These are phyloP conservation scores for Gremmenia infestans DNA, from an alignment of 2,329 filamentous ascomycete species.

Conservation along the genomic window DNA sequence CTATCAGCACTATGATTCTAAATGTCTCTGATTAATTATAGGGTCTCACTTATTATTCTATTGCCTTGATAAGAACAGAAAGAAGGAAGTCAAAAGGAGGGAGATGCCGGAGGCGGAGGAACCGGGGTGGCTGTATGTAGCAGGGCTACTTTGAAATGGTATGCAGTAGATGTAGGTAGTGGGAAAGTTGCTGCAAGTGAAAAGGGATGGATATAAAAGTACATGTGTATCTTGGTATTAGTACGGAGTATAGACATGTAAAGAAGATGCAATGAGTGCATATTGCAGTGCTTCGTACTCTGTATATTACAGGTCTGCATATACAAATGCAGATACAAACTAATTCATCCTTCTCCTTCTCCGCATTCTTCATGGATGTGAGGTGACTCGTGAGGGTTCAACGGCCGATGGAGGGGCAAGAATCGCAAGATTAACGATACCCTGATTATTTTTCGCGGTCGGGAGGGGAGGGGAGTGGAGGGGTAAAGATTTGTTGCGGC, in stretches of 20 bases:
- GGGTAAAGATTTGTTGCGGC: slow-evolving; percentile 3
- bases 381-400: background rate
- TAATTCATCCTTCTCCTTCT: background rate
- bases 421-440: background rate
- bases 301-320: background rate
- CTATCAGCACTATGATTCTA: background rate
- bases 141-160: background rate
- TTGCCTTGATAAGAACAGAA: too few relatives aligned
- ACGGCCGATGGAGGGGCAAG: background rate
- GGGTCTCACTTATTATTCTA: too few relatives aligned
- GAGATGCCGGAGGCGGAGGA: background rate
- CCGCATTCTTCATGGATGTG: background rate
- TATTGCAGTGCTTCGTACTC: background rate
- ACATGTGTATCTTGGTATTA: background rate
- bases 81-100: background rate
- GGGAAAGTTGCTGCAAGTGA: background rate
- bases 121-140: slow-evolving; percentile 12
- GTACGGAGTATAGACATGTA: background rate
- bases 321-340: background rate
- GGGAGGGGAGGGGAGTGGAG: background rate
- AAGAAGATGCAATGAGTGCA: background rate
- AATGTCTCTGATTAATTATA: background rate
- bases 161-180: background rate
- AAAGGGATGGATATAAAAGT: background rate
- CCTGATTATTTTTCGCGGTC: background rate